Base-by-base conservation (phyloP, 2,329 filamentous ascomycete species). In the Alternaria incomplexa region DNA sequence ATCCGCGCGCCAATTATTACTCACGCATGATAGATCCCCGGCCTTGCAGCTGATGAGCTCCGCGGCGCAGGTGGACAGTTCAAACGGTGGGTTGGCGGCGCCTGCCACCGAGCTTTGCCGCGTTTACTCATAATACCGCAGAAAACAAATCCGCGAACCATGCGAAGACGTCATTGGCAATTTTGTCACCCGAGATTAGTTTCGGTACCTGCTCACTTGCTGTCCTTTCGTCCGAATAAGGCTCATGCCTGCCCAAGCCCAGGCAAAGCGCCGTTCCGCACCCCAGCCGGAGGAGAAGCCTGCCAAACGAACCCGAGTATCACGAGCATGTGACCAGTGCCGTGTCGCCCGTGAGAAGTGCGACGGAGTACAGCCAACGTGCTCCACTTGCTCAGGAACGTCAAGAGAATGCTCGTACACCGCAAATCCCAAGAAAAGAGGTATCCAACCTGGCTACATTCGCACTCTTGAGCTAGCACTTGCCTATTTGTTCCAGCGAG, bases 391-490 rank as follows among this genome's bases (percentile, higher is more conserved):
- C 79, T 83, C 84, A 7, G 82, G 86, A 5, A 86, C 90, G 63
- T 87, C 86, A 57, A 85, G 91, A 52, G 77, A 83, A 32, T 94
- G 92, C 77, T 89, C 89, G 15, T 94, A 93, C 76, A 88, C 90
- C 64, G 86, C 90, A 57, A 89, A 88, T 57, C 88, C 90, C 8
- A 93, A 92, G 79, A 93, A 93, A 77, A 85, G 91, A 66, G 91
- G 92, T 5, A 88, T 94, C 11, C 91, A 91, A 70, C 91, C 91
- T n/a, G 91, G 92, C 15, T 93, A 93, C 73, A 90, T 94, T 58
- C 86, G 91, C 32, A 90, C 90, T 0, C 82, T 94, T 17, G 91
- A 94, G 77, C 79, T 91, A 46, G 86, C 89, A 10, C 83, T 91
- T 58, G 89, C 89, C 12, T 89, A 89, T 83, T 80, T 91, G 1